Evolutionary conservation across 2,329 filamentous ascomycete genomes (phyloP), one percentile per base, ranked within the genome.

Genomic region (Colletotrichum falcatum): DNA sequence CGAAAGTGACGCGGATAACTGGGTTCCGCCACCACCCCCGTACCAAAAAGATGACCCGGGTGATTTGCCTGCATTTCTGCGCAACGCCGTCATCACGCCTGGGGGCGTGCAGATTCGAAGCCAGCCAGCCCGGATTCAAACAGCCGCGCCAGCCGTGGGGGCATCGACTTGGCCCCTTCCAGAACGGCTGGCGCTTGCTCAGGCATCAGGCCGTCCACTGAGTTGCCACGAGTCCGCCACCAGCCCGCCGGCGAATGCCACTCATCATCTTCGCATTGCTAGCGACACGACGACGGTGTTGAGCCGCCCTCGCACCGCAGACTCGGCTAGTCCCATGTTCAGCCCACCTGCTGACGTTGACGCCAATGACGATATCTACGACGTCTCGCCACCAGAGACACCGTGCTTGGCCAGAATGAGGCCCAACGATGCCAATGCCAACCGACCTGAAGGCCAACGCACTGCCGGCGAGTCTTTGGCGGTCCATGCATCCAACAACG

Each of bases 1-100:
- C 78, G 93, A 96, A 79, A 95, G 93, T 73, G 93, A 96, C 78
- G 93, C 93, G 5, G 94, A 96, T 76, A 94, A 95, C 75, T 97
- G 94, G 94, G 92, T 94, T 5, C 92, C 93, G 6, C 94, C 94
- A 6, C 94, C 94, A 11, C 94, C 94, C 3, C 93, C 93, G 1
- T 97, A 97, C 75, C 89, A 90, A 49, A 88, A 89, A 65, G 90
- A 92, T 0, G 87, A 89, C 58, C 87, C 88, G 0, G 84, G 83
- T 12, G 87, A 89, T 74, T 73, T 88, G 65, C 88, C 88, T 1
- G 84, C 82, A 2, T 90, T 90, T 72, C 74, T 90, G 72, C 86
- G 88, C 37, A 85, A 87, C 62, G 80, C 83, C 42, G 76, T 82
- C 39, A 79, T 85, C 56, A 77, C 82, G 58, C 82, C 84, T 26